Percentiles rank a stretch among this genome's conserved stretches.
These are phyloP conservation scores for Coffea humblotiana DNA, from an alignment of 305 asterid genomes.

Conservation along the genomic window DNA sequence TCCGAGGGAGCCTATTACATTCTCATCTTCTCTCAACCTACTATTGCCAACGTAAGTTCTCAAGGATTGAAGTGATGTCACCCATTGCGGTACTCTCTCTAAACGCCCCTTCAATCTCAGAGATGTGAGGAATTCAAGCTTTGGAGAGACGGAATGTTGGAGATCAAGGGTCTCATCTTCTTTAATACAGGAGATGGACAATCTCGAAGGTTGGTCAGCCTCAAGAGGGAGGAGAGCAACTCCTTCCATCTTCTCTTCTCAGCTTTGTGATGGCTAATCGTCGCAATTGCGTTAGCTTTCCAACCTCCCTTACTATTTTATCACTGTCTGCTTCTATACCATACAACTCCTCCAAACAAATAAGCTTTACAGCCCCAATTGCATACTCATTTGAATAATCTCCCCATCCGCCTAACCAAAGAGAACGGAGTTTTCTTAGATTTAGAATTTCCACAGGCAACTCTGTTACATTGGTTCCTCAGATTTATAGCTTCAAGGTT, in stretches of 20 bases:
- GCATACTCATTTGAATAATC: not conserved
- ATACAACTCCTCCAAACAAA: not conserved
- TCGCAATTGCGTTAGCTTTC: conserved; percentile 5
- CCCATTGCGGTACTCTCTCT: conserved; percentile 6
- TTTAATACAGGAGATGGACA: not conserved
- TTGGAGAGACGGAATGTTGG: conserved; percentile 6
- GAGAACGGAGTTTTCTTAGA: not conserved
- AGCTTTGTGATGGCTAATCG: not conserved
- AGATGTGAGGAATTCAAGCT: not conserved
- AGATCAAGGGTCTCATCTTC: conserved; percentile 1
- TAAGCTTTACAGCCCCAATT: not conserved
- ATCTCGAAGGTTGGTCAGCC: not conserved
- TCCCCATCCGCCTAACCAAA: not conserved
- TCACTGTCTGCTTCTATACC: not conserved
- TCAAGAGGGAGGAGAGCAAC: not conserved
- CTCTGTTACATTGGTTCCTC: too few relatives aligned
- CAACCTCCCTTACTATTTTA: not conserved
- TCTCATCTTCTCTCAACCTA: not conserved
- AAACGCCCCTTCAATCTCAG: not conserved
- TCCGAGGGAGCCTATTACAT: not conserved
- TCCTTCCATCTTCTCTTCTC: conserved; percentile 17
- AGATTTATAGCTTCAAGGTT: too few relatives aligned
- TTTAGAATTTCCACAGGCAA: not conserved
- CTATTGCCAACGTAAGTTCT: not conserved
- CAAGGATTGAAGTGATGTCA: conserved; percentile 2